Base-by-base conservation (phyloP, 73 alveolate genomes). In the Tetrahymena malaccensis region DNA sequence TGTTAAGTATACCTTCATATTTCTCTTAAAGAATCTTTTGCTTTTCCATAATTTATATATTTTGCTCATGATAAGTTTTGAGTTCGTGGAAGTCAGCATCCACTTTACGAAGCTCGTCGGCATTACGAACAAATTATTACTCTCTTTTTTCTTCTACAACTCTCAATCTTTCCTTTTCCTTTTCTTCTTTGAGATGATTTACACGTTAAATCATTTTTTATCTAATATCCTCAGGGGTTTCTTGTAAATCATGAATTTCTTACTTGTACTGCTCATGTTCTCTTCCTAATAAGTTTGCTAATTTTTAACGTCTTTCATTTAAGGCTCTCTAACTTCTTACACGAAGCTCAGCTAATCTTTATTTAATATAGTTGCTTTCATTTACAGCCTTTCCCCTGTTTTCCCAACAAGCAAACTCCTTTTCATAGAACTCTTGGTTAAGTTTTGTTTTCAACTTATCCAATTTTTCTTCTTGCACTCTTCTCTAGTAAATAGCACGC, bases 171-270 rank as follows among this genome's bases (percentile, higher is more conserved):
- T 94, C 94, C 43, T 50, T 94, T 50, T 94, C 96, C 58, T 94
- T 94, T 34, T 94, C 93, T 43, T 83, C 43, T 85, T 94, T 94
- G 83, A 94, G 93, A 33, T 94, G 89, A 27, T 85, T 43, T 17
- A 94, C 96, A 43, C 93, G 93, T 40, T 83, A 43, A 50, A 94
- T 94, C 96, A 94, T 94, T 94, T 94, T 94, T 56, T 94, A 94
- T 55, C 93, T 94, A 27, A 94, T 94, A 43, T 94, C 93, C 85
- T 94, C 96, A 35, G 96, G 96, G 37, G 96, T 94, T 84, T 94
- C 96, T 37, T 85, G 93, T 93, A 94, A 83, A 17, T 94, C 96
- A 43, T 40, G 89, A 21, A 94, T 94, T 89, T 94, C 96, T 34
- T 94, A 83, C 85, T 94, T 55, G 94, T 94, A 94, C 31, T 94